Percentiles rank a stretch among this genome's conserved stretches.
Conservation (phyloP, 306 rosid genomes). For the Medicago truncatula region DNA sequence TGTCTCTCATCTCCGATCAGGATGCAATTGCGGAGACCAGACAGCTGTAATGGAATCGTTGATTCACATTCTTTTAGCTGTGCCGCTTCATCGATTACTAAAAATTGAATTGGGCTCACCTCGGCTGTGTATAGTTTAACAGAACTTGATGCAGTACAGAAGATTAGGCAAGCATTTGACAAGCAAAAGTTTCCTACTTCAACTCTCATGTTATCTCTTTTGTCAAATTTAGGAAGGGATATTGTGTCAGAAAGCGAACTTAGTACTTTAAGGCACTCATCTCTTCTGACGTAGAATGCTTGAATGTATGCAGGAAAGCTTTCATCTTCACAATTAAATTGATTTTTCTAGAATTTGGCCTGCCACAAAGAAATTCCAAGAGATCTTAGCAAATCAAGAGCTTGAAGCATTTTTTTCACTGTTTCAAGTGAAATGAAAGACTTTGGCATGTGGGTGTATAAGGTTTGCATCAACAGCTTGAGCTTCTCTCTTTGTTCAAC, state of each 20-base stretch:
- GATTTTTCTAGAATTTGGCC: neutral
- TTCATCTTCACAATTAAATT: neutral
- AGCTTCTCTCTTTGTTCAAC: conserved; percentile 27
- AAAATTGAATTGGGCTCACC: neutral
- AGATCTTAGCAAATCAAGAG: conserved; percentile 32
- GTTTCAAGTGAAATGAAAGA: conserved; percentile 37
- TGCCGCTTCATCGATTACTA: conserved; percentile 67
- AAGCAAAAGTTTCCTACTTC: conserved; percentile 26
- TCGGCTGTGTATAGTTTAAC: conserved; percentile 25
- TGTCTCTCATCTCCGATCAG: conserved; percentile 68
- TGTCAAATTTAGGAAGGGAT: conserved; percentile 7
- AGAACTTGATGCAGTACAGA: conserved; percentile 56
- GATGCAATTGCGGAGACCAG: conserved; percentile 47
- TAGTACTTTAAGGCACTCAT: conserved; percentile 26
- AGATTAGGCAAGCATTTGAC: conserved; percentile 42
- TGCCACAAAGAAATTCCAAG: conserved; percentile 18
- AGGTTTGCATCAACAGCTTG: conserved; percentile 5
- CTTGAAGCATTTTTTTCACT: conserved; percentile 32
- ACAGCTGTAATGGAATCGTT: conserved; percentile 55
- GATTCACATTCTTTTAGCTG: conserved; percentile 71
- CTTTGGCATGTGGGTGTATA: conserved; percentile 64
- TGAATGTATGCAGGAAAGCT: neutral
- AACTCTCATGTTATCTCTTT: rapidly evolving
- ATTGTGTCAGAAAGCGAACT: neutral
- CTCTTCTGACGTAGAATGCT: conserved; percentile 1